A percentile compares a stretch with the other conserved stretches of the same genome.
phyloP scores from a whole-genome alignment of 2,329 filamentous ascomycete species.

The Trichophyton simii region DNA sequence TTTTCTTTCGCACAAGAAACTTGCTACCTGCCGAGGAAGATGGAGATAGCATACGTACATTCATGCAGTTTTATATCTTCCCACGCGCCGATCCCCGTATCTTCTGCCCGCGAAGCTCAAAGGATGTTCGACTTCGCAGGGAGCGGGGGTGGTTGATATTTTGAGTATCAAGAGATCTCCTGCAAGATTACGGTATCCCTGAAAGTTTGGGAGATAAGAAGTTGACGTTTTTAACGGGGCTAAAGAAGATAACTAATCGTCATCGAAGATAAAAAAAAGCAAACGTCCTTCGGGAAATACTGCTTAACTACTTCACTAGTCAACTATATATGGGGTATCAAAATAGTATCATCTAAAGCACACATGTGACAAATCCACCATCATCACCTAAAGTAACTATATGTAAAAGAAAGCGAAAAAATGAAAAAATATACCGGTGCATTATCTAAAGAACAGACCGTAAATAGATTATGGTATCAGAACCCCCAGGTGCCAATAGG shows the following conservation, averaged over 20 bases:
- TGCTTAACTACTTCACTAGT: background rate
- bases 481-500: background rate
- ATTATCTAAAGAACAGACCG: background rate
- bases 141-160: background rate
- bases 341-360: background rate
- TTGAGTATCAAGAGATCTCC: background rate
- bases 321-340: background rate
- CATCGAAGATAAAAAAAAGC: background rate
- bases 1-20: no score
- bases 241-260: background rate
- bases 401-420: background rate
- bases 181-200: background rate
- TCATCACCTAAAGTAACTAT: background rate
- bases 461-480: background rate
- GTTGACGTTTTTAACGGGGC: background rate
- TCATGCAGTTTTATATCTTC: background rate
- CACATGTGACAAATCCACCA: background rate
- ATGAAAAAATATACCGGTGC: background rate
- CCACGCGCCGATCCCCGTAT: background rate
- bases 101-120: background rate
- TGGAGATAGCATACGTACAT: no score
- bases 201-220: background rate
- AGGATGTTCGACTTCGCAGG: background rate
- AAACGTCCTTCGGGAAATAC: background rate
- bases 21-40: no score